These are phyloP conservation scores for Colletotrichum sansevieriae DNA, from an alignment of 2,329 filamentous ascomycete genomes.

Conservation along the genomic window DNA sequence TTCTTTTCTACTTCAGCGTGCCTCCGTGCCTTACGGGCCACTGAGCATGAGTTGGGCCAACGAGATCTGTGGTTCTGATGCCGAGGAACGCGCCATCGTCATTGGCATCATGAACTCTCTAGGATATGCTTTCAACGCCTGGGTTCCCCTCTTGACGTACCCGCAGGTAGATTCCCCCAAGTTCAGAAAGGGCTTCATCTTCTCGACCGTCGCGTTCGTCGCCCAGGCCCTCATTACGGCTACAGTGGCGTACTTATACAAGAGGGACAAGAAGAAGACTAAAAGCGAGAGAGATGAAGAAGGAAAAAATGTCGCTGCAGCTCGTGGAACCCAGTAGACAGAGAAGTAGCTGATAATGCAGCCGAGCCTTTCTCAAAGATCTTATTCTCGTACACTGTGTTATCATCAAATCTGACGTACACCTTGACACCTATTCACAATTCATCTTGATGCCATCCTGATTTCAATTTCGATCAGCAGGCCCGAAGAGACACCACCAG, in stretches of 20 bases:
- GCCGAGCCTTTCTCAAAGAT: too few relatives aligned
- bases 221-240: conserved; percentile 29
- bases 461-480: too few relatives aligned
- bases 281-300: conserved; percentile 19
- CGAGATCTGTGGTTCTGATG: conserved; percentile 37
- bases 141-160: conserved; percentile 67
- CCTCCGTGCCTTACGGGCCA: conserved; percentile 32
- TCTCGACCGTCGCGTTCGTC: conserved; percentile 43
- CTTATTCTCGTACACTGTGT: too few relatives aligned
- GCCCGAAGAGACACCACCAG: too few relatives aligned
- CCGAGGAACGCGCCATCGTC: conserved; percentile 37
- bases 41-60: conserved; percentile 39
- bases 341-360: too few relatives aligned
- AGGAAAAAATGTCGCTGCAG: not conserved
- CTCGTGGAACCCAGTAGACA: not conserved
- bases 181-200: conserved; percentile 58
- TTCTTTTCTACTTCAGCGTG: conserved; percentile 56
- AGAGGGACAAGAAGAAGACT: conserved; percentile 24
- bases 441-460: too few relatives aligned
- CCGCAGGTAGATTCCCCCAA: conserved; percentile 58
- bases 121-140: conserved; percentile 64
- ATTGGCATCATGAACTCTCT: conserved; percentile 39
- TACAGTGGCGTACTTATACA: conserved; percentile 23
- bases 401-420: too few relatives aligned
- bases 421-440: too few relatives aligned